Percentiles rank a stretch among this genome's conserved stretches.
phyloP scores from a whole-genome alignment of 2,329 filamentous ascomycete species.

The Xylariaceae sp. region DNA sequence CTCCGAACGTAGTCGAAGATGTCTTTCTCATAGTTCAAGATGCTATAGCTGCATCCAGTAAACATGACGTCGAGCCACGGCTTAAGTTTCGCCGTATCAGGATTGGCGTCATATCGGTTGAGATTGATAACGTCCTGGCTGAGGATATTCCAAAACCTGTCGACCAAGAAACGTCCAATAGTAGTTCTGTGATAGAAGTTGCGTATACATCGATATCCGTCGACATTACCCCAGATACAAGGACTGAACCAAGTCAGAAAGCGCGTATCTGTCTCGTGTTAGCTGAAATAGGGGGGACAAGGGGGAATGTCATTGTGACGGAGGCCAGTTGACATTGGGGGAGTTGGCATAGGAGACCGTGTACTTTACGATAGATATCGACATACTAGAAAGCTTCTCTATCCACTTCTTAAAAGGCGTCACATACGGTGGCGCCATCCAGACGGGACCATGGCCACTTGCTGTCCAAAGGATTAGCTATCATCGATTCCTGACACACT shows the following conservation, averaged over 20 bases:
- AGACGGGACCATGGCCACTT: constrained; percentile 56
- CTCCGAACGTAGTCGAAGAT: constrained; percentile 59
- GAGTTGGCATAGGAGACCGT: too few relatives aligned
- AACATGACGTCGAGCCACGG: constrained; percentile 56
- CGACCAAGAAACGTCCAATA: constrained; percentile 59
- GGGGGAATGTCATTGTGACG: background rate
- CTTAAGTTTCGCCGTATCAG: constrained; percentile 56
- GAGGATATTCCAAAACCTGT: constrained; percentile 61
- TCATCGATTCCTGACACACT: background rate
- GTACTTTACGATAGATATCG: background rate
- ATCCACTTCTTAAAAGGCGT: constrained; percentile 54
- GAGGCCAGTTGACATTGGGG: background rate
- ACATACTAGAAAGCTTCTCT: constrained; percentile 51
- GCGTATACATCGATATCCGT: constrained; percentile 59
- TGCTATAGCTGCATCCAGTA: constrained; percentile 58
- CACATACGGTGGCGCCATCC: constrained; percentile 54
- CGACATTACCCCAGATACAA: constrained; percentile 70
- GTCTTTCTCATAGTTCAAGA: constrained; percentile 61
- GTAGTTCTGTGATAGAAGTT: constrained; percentile 60
- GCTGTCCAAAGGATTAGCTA: constrained; percentile 23
- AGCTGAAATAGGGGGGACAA: background rate
- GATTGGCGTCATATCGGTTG: constrained; percentile 58
- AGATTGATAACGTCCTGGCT: constrained; percentile 56
- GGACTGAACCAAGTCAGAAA: constrained; percentile 75
- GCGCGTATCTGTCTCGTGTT: constrained; percentile 51